Evolutionary conservation across 352 stramenopile genomes (phyloP), one percentile per base, ranked within the genome.

Genomic region (Globisporangium nunn): DNA sequence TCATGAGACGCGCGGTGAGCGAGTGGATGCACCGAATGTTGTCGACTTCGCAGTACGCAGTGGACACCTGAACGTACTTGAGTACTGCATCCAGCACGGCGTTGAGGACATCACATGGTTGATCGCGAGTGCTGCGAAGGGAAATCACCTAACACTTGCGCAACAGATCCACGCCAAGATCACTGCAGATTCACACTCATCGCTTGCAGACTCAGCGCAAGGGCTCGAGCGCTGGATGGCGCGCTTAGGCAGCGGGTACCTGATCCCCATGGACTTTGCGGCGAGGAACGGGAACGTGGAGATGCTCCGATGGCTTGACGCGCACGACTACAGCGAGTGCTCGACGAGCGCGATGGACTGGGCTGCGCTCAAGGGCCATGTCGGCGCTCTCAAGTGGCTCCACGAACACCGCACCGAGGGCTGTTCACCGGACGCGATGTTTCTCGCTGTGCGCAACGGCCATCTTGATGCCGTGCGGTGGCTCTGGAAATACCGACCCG

Each of bases 371-470:
- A 35, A n/a, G 23, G 46, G 46, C 7, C 28, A 51, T 2, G 23
- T 51, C 46, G 45, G n/a, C 7, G 48, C 37, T 30, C 28, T 33
- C 15, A 7, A 18, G 44, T 66, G 30, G 49, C 47, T 66, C n/a
- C 59, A 66, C 33, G 31, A 15, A 3, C 15, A 64, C 50, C 57
- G 62, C 1, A n/a, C 4, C n/a, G 58, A 68, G 48, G 61, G 50
- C 39, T 57, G 57, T 8, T 57, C 57, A 10, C 23, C 31, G 7
- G n/a, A 43, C 11, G 62, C 62, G 14, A 61, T 68, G 58, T 44
- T 58, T 23, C n/a, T n/a, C 45, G 45, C 45, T 8, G 45, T 28
- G 28, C 4, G 5, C 3, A 50, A 50, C 6, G 45, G 45, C 2
- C 45, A 50, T 12, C 23, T 50, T 11, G 23, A 30, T 2, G 8